These are phyloP conservation scores for Botrytis byssoidea DNA, from an alignment of 2,329 filamentous ascomycete species.

Conservation along the genomic window DNA sequence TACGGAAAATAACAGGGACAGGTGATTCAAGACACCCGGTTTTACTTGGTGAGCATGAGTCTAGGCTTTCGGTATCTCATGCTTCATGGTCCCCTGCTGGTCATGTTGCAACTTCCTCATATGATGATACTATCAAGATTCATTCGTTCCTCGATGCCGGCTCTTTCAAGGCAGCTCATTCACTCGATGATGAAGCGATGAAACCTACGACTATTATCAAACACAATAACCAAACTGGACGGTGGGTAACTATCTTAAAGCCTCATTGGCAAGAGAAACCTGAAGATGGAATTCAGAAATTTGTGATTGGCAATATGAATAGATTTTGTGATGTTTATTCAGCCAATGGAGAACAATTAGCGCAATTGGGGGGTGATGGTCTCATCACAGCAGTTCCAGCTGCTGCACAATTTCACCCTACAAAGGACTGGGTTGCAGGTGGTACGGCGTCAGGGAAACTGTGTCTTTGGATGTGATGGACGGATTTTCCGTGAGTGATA, in stretches of 20 bases:
- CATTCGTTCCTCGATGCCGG: constrained; percentile 69
- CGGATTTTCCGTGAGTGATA: background rate
- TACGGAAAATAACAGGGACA: constrained; percentile 72
- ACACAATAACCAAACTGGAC: constrained; percentile 94
- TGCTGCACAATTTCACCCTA: constrained; percentile 86
- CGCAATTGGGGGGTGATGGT: constrained; percentile 81
- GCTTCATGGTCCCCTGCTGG: constrained; percentile 85
- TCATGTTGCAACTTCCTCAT: constrained; percentile 86
- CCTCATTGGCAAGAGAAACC: constrained; percentile 86
- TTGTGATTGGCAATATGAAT: constrained; percentile 96
- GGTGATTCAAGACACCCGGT: constrained; percentile 60
- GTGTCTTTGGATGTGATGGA: constrained; percentile 75
- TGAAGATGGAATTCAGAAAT: constrained; percentile 75
- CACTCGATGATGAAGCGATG: constrained; percentile 62
- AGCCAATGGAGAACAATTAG: constrained; percentile 78
- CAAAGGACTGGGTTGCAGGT: constrained; percentile 85
- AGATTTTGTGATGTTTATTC: constrained; percentile 92
- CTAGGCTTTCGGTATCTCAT: constrained; percentile 83
- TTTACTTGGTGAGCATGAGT: constrained; percentile 78
- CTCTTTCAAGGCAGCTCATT: constrained; percentile 58
- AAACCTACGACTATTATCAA: constrained; percentile 65
- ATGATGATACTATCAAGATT: constrained; percentile 94
- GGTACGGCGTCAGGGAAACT: constrained; percentile 91
- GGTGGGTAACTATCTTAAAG: constrained; percentile 83
- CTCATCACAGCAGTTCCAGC: constrained; percentile 88